These are phyloP conservation scores for Cladophialophora carrionii DNA, from an alignment of 2,329 filamentous ascomycete genomes.

Conservation along the genomic window DNA sequence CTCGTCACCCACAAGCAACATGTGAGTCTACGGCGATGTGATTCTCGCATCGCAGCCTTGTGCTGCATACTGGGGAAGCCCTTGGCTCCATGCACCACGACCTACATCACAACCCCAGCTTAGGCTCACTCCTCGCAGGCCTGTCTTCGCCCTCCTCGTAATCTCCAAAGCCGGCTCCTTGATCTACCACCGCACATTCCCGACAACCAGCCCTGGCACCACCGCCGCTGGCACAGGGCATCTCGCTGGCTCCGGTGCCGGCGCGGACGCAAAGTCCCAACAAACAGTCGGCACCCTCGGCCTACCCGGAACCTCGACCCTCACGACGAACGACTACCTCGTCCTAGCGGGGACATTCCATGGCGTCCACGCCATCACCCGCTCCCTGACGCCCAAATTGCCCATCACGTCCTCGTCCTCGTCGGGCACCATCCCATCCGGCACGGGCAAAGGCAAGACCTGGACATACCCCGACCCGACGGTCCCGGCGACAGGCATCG, in stretches of 20 bases:
- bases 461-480: conserved; percentile 42
- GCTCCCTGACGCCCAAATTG: conserved; percentile 55
- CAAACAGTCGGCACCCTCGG: conserved; percentile 36
- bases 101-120: neutral
- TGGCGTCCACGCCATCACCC: conserved; percentile 71
- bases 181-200: conserved; percentile 91
- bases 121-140: conserved; percentile 59
- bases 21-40: neutral
- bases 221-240: conserved; percentile 6
- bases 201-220: conserved; percentile 31
- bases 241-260: conserved; percentile 44
- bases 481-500: conserved; percentile 66
- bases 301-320: conserved; percentile 70
- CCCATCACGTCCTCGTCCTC: conserved; percentile 42
- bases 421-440: conserved; percentile 25
- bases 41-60: neutral
- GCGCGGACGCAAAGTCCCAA: conserved; percentile 37
- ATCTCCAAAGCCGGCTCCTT: conserved; percentile 98
- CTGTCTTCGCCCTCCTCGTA: conserved; percentile 91
- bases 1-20: neutral
- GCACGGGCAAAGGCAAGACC: conserved; percentile 34
- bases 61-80: neutral
- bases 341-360: conserved; percentile 97
- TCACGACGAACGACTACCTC: conserved; percentile 94
- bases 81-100: neutral